phyloP scores from a whole-genome alignment of 345 rosid genomes.

The Aquilaria yunnanensis region DNA sequence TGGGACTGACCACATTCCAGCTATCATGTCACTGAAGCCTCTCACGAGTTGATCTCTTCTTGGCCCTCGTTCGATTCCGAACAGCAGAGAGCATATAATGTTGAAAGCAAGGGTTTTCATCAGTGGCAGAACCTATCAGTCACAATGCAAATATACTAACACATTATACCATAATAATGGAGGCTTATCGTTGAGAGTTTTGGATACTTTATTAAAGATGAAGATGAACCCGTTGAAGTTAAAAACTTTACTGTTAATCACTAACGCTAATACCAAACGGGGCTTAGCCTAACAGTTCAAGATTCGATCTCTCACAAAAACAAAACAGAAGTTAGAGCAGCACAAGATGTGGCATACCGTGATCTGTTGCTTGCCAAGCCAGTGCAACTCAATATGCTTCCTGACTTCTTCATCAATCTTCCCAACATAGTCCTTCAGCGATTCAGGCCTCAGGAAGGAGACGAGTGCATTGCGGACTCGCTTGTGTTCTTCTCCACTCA shows the following conservation, averaged over 20 bases:
- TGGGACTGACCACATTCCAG: conserved; percentile 47
- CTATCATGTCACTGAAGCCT: conserved; percentile 29
- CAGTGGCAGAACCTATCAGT: conserved; percentile 37
- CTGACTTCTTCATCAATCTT: conserved; percentile 47
- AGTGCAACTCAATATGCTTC: conserved; percentile 32
- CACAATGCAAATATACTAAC: too few species aligned
- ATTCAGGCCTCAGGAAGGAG: conserved; percentile 47
- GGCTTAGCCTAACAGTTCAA: too few species aligned
- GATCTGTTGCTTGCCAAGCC: conserved; percentile 39
- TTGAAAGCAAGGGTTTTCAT: conserved; percentile 48
- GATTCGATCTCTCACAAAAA: too few species aligned
- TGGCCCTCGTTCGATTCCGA: conserved; percentile 34
- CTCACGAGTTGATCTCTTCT: conserved; percentile 24
- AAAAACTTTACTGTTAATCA: too few species aligned
- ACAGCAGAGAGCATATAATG: conserved; percentile 38
- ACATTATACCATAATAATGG: too few species aligned
- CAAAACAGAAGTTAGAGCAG: neutral
- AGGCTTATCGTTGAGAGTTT: too few species aligned
- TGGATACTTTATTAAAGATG: too few species aligned
- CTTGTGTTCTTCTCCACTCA: conserved; percentile 39
- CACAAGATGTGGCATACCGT: conserved; percentile 11
- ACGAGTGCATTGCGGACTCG: conserved; percentile 34
- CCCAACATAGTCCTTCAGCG: conserved; percentile 43
- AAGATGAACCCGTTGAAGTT: too few species aligned
- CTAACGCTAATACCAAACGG: too few species aligned